These are phyloP conservation scores for Arachis monticola DNA, from an alignment of 331 rosid species.

Conservation along the genomic window DNA sequence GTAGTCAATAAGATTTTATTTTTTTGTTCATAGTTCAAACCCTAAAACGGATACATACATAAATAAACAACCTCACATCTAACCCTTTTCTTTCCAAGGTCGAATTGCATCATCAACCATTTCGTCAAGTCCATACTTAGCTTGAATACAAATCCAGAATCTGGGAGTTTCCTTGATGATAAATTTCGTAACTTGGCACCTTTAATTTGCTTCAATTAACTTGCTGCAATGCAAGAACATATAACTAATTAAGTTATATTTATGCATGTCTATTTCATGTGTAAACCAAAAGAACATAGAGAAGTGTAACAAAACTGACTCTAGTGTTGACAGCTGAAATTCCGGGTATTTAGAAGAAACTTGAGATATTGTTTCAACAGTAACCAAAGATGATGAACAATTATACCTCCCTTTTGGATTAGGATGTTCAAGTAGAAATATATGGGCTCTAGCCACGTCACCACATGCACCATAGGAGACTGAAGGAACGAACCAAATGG, in stretches of 20 bases:
- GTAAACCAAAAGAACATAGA: not conserved
- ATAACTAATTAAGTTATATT: no score
- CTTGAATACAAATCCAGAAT: slow-evolving; percentile 50
- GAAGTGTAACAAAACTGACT: slow-evolving; percentile 36
- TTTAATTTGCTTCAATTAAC: not conserved
- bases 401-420: slow-evolving; percentile 52
- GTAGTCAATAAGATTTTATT: no score
- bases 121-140: slow-evolving; percentile 45
- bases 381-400: slow-evolving; percentile 33
- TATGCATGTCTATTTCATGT: no score
- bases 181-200: not conserved
- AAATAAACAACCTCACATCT: slow-evolving; percentile 18
- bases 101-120: slow-evolving; percentile 53
- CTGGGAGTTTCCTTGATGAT: slow-evolving; percentile 56
- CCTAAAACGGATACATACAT: no score
- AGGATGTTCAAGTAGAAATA: slow-evolving; percentile 44
- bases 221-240: slow-evolving; percentile 28
- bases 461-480: slow-evolving; percentile 45
- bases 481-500: no score
- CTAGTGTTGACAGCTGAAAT: slow-evolving; percentile 31
- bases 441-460: slow-evolving; percentile 4
- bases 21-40: no score
- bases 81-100: slow-evolving; percentile 56
- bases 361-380: slow-evolving; percentile 37
- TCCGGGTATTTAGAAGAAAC: slow-evolving; percentile 44